A percentile compares a stretch with the other conserved stretches of the same genome.
These are phyloP conservation scores for Nakazawaea wickerhamii DNA, from an alignment of 805 yeast genomes.

Conservation along the genomic window DNA sequence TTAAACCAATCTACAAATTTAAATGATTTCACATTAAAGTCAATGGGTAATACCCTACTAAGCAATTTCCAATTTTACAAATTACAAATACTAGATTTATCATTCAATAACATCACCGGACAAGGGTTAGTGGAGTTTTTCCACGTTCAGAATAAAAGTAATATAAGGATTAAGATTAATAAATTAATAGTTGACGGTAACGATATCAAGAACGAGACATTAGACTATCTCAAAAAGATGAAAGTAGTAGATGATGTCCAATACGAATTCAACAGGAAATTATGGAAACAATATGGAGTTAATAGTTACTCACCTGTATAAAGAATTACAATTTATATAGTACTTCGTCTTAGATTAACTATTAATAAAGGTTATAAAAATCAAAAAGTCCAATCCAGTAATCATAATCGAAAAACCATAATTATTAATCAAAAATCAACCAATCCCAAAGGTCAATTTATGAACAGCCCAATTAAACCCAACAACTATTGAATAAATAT, in stretches of 20 bases:
- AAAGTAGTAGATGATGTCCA: not conserved
- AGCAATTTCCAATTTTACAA: conserved; percentile 1
- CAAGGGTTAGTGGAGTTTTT: conserved; percentile 12
- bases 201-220: conserved; percentile 10
- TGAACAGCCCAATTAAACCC: no score
- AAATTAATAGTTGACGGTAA: conserved; percentile 8
- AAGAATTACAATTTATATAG: no score
- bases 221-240: conserved; percentile 1
- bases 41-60: conserved; percentile 2
- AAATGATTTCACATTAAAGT: conserved; percentile 8
- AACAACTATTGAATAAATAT: not conserved
- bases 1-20: conserved; percentile 7
- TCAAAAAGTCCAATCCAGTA: not conserved
- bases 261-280: conserved; percentile 1
- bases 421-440: not conserved
- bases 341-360: no score
- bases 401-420: not conserved
- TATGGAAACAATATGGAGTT: conserved; percentile 7
- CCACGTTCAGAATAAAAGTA: not conserved
- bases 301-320: conserved; percentile 7
- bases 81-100: conserved; percentile 3
- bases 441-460: no score
- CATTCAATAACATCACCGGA: conserved; percentile 11
- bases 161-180: conserved; percentile 1
- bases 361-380: no score